Evolutionary conservation across 2,329 filamentous ascomycete genomes (phyloP), one percentile per base, ranked within the genome.

Genomic region (Aspergillus nomiae): DNA sequence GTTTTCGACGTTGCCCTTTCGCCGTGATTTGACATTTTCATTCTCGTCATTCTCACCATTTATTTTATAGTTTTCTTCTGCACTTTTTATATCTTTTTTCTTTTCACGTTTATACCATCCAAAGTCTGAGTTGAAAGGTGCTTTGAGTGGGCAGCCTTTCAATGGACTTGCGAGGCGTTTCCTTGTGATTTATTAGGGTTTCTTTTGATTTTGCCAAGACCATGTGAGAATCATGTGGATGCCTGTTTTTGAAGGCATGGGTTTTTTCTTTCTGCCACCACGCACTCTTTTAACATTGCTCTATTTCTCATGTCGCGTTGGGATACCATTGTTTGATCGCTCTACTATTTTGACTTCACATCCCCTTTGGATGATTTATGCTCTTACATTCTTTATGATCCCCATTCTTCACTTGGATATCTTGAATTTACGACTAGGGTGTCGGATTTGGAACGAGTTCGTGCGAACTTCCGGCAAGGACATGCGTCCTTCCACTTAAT

Each of bases 241-340:
- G 61, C 54, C 41, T 48, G 32, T 46, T 61, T 62, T 28, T 45
- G 10, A 56, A 56, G 54, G 34, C 55, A 41, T 60, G 32, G 50
- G 43, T 61, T 16, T 64, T 57, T 59, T 50, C 61, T n/a, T 24
- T 24, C 21, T 24, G 21, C 28, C 12, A 9, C 28, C 55, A 48
- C 46, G 6, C 30, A 7, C 34, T 63, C 59, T 65, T 43, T 60
- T 61, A 61, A 56, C 60, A 34, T 56, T 61, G 32, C 50, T 48
- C 48, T 62, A 48, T 59, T 50, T 57, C 46, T 60, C 48, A 62
- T 63, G 48, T 54, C 50, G 62, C 56, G 56, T 64, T 68, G 62
- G 66, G 67, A 68, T 67, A 65, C 68, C 68, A 67, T 62, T 62
- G 61, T 59, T 62, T 67, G 59, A 63, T 64, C 43, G 56, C 60